phyloP scores from a whole-genome alignment of 2,329 filamentous ascomycete genomes.

The Pseudopyricularia cyperi region DNA sequence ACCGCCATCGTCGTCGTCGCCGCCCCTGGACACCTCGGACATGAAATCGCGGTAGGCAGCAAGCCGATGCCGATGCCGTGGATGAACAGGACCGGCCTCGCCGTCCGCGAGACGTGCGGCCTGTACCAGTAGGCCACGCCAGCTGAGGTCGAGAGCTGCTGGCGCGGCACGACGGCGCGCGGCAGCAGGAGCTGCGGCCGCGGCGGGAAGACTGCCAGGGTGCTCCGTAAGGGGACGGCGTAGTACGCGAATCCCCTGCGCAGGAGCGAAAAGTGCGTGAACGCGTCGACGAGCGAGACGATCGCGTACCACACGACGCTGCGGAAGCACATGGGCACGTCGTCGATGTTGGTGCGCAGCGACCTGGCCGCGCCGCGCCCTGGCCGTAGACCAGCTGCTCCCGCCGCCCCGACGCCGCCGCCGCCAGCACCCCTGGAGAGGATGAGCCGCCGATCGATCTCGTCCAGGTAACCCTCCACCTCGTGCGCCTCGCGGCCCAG shows the following conservation, averaged over 20 bases:
- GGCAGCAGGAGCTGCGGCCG: conserved; percentile 30
- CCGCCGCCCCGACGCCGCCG: background rate
- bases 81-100: conserved; percentile 48
- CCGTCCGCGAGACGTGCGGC: conserved; percentile 41
- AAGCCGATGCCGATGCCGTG: conserved; percentile 61
- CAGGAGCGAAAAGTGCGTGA: conserved; percentile 29
- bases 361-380: conserved; percentile 43
- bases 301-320: conserved; percentile 52
- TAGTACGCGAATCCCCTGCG: conserved; percentile 39
- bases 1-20: conserved; percentile 11
- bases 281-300: conserved; percentile 40
- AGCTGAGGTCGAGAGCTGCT: conserved; percentile 27
- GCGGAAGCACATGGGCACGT: conserved; percentile 45
- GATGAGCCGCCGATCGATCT: conserved; percentile 21
- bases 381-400: conserved; percentile 22
- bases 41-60: conserved; percentile 49
- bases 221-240: conserved; percentile 23
- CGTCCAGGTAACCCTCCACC: conserved; percentile 31
- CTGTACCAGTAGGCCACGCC: conserved; percentile 52
- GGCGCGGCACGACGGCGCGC: background rate
- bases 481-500: conserved; percentile 20
- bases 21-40: conserved; percentile 23
- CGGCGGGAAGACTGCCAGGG: conserved; percentile 40
- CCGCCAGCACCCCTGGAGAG: background rate
- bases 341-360: conserved; percentile 54